phyloP scores from a whole-genome alignment of 2,329 filamentous ascomycete genomes.

The Thyridium curvatum region DNA sequence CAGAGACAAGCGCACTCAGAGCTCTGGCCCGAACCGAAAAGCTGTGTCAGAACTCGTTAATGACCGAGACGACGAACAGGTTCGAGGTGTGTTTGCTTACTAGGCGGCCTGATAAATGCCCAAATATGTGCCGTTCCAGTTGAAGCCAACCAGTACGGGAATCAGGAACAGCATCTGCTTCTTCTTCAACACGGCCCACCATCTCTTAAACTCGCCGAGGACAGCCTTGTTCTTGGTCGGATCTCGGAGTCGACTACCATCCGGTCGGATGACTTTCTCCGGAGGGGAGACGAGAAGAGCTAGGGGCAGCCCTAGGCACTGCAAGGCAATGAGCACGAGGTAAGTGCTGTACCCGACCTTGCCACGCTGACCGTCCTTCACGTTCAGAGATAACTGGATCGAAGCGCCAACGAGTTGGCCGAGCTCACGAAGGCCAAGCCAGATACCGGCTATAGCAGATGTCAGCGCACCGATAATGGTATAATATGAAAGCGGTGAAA shows the following conservation, averaged over 20 bases:
- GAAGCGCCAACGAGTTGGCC: slow-evolving; percentile 46
- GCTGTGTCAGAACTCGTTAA: no score
- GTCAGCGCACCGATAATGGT: neutral
- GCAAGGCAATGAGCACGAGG: slow-evolving; percentile 33
- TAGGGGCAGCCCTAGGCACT: slow-evolving; percentile 37
- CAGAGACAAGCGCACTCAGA: slow-evolving; percentile 36
- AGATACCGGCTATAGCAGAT: slow-evolving; percentile 35
- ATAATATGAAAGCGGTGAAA: neutral
- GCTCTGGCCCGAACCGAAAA: slow-evolving; percentile 43
- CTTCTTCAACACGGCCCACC: slow-evolving; percentile 29
- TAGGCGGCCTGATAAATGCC: slow-evolving; percentile 47
- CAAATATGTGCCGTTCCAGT: slow-evolving; percentile 44
- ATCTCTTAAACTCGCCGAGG: slow-evolving; percentile 27
- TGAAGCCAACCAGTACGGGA: slow-evolving; percentile 41
- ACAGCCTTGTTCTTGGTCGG: slow-evolving; percentile 29
- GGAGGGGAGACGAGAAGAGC: slow-evolving; percentile 37
- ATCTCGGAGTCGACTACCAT: slow-evolving; percentile 21
- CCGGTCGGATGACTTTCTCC: slow-evolving; percentile 33
- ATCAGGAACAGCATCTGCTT: slow-evolving; percentile 41
- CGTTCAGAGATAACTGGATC: slow-evolving; percentile 43
- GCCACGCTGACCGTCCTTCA: slow-evolving; percentile 30
- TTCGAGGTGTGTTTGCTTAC: neutral
- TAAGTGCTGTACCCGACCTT: slow-evolving; percentile 38
- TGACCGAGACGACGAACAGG: neutral
- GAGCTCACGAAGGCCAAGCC: slow-evolving; percentile 45